phyloP scores from a whole-genome alignment of 2,329 filamentous ascomycete genomes.

The Alternaria rosae region DNA sequence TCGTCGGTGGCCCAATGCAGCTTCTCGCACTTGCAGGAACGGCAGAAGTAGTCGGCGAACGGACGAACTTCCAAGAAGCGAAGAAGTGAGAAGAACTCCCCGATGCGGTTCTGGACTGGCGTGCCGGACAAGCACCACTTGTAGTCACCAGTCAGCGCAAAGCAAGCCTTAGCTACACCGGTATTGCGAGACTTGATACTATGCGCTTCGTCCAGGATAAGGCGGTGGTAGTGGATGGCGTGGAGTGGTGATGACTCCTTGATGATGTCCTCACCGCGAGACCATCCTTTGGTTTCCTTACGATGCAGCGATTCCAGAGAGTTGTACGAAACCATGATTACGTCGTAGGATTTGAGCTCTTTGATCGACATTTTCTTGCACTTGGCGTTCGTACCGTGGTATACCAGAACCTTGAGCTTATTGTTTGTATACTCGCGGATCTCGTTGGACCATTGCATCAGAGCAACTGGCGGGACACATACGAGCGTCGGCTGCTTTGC shows the following conservation, averaged over 20 bases:
- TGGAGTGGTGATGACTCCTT: conserved; percentile 83
- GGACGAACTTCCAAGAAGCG: conserved; percentile 89
- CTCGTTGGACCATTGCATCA: conserved; percentile 86
- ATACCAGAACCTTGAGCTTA: conserved; percentile 87
- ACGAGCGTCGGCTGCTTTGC: conserved; percentile 83
- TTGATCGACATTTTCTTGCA: conserved; percentile 77
- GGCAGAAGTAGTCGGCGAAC: conserved; percentile 94
- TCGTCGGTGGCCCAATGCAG: conserved; percentile 84
- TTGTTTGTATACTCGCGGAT: conserved; percentile 77
- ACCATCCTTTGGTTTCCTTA: conserved; percentile 91
- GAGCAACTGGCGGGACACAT: conserved; percentile 87
- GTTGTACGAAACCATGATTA: conserved; percentile 97
- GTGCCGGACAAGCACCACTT: conserved; percentile 97
- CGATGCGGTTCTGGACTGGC: conserved; percentile 94
- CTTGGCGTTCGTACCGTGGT: conserved; percentile 85
- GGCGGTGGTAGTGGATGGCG: conserved; percentile 82
- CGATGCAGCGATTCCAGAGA: conserved; percentile 89
- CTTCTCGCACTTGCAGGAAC: conserved; percentile 78
- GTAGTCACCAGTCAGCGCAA: conserved; percentile 84
- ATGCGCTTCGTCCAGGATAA: conserved; percentile 95
- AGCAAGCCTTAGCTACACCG: conserved; percentile 93
- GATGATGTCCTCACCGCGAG: conserved; percentile 77
- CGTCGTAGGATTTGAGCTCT: conserved; percentile 82
- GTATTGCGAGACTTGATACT: conserved; percentile 91
- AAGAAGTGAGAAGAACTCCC: conserved; percentile 93